Base-by-base conservation (phyloP, 108 stramenopile species). In the Skeletonema tropicum region DNA sequence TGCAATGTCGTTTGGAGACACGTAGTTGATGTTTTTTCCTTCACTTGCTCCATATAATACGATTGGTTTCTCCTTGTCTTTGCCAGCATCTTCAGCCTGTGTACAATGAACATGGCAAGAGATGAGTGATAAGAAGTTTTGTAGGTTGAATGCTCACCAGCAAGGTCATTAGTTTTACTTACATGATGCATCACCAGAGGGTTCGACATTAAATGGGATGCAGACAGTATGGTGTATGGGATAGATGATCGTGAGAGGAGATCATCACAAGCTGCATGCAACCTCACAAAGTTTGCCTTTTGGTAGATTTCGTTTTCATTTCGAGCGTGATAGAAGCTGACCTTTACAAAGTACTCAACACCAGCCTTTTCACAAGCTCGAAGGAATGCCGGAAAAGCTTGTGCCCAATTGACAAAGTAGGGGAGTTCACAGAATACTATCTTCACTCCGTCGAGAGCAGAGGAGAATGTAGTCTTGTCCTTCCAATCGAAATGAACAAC, bases 1-100 rank as follows among this genome's bases (percentile, higher is more conserved):
- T 26, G 87, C 87, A 64, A 88, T 76, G 39, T 88, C 87, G 57
- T 88, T 88, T 15, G 87, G 87, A 26, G 70, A 73, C 5, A 88
- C 87, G 79, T 88, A 88, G 75, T 88, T 83, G 41, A 88, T 75
- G 19, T 82, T 82, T 46, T 33, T 66, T 15, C 55, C 77, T 19
- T 67, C 32, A 26, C 71, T 49, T 63, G 83, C 76, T 30, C 85
- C 85, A 68, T 80, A 88, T 15, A 78, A 66, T 23, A 80, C 83
- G 25, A 85, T 70, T 36, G 68, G 77, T 52, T 85, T 83, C 46
- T 70, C 69, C 25, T 55, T 55, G 23, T 25, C 52, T 23, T 55
- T 55, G 19, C 52, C 52, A 10, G 19, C 23, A 23, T 55, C 52
- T 23, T 55, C 52, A 2, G 52, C 52, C 52, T 55, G 52, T 49